Conservation (phyloP, 164 flowering plant genomes). For the Malania oleifera region DNA sequence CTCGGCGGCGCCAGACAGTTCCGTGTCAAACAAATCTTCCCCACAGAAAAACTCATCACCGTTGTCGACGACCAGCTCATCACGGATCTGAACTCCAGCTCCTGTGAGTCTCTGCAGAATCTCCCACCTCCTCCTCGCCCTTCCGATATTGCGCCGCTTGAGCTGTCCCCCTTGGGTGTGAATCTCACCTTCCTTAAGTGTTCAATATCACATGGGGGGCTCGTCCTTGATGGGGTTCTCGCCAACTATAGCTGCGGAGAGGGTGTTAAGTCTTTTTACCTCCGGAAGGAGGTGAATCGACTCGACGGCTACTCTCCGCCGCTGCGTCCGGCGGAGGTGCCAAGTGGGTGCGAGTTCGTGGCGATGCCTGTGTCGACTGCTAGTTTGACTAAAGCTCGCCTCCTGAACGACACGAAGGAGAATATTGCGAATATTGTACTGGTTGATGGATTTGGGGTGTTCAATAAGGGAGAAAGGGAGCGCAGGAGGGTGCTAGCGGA, state of each 20-base stretch:
- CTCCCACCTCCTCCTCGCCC: not conserved
- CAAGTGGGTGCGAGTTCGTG: not conserved
- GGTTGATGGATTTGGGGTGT: not conserved
- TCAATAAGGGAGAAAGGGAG: not conserved
- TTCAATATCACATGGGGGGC: not conserved
- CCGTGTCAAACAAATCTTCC: constrained; percentile 5
- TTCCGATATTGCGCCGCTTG: not conserved
- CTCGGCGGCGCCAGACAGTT: constrained; percentile 2
- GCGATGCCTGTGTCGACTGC: constrained; percentile 1
- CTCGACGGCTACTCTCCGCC: not conserved
- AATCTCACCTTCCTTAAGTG: not conserved
- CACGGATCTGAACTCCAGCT: not conserved
- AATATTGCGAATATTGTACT: not conserved
- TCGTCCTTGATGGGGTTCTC: too few species aligned
- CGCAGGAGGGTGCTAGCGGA: not conserved
- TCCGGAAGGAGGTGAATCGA: not conserved
- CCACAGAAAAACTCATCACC: not conserved
- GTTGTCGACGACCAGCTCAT: constrained; percentile 1
- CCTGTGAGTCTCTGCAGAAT: constrained; percentile 5
- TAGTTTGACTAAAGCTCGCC: not conserved
- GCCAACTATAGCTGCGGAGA: not conserved
- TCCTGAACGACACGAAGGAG: not conserved
- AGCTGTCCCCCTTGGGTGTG: not conserved
- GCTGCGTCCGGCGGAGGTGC: not conserved
- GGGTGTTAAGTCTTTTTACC: not conserved